phyloP scores from a whole-genome alignment of 257 asterid species.

The Haberlea rhodopensis region DNA sequence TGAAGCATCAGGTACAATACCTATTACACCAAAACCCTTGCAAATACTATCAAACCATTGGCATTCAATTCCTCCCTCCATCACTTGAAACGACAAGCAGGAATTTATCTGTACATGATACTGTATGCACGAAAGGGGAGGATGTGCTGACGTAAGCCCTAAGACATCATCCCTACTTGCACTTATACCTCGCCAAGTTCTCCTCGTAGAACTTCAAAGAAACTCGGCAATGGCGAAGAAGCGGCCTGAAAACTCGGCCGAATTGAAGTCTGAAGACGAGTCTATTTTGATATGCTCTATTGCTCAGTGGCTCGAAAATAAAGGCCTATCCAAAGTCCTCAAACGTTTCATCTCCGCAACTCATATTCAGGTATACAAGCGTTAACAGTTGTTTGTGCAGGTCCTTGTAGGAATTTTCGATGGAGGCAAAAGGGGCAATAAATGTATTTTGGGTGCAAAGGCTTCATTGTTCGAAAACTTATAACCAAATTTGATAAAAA shows the following conservation, averaged over 20 bases:
- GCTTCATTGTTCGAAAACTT: background rate
- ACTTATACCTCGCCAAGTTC: conserved; percentile 50
- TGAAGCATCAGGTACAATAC: conserved; percentile 16
- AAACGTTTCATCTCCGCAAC: conserved; percentile 50
- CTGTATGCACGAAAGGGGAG: conserved; percentile 32
- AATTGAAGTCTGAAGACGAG: conserved; percentile 38
- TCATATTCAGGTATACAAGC: conserved; percentile 40
- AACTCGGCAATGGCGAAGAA: conserved; percentile 32
- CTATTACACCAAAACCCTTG: conserved; percentile 22
- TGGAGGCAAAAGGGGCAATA: background rate
- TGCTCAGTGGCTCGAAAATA: conserved; percentile 47
- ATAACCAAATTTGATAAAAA: no score
- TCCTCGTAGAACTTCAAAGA: conserved; percentile 36
- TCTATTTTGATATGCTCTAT: conserved; percentile 36
- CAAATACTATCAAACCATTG: background rate
- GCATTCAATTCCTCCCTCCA: conserved; percentile 19
- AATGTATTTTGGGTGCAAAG: background rate
- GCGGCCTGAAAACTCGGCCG: conserved; percentile 2
- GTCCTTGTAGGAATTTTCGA: background rate
- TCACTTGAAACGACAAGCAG: conserved; percentile 4
- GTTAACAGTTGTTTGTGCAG: background rate
- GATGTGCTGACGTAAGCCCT: conserved; percentile 36
- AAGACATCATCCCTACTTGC: conserved; percentile 27
- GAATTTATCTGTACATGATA: background rate
- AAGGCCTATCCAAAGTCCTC: conserved; percentile 48